Evolutionary conservation across 352 stramenopile genomes (phyloP).

Genomic region (Phytophthora ramorum): DNA sequence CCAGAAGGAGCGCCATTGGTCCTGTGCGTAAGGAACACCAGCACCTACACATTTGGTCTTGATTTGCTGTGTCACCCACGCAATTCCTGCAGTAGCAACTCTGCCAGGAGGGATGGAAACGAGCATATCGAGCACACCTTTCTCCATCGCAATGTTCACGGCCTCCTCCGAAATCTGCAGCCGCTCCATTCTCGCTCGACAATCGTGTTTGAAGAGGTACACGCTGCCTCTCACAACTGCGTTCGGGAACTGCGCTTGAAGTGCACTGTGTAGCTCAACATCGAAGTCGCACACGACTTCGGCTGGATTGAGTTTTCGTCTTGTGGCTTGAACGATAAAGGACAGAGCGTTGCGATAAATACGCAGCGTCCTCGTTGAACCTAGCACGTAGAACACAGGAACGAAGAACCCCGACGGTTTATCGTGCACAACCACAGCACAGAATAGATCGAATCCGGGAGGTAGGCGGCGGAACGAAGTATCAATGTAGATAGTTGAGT

Average conservation of each 20-base stretch:
- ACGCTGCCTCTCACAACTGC: constrained; percentile 5
- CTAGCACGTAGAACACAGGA: constrained; percentile 12
- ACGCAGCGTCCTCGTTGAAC: not conserved
- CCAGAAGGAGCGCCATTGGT: constrained; percentile 30
- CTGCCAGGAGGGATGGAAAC: constrained; percentile 10
- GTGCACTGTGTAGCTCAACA: not conserved
- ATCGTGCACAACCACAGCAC: constrained; percentile 5
- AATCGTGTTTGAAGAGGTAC: constrained; percentile 17
- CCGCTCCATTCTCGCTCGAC: constrained; percentile 15
- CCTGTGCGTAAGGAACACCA: constrained; percentile 13
- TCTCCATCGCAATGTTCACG: constrained; percentile 21
- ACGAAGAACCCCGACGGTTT: constrained; percentile 4
- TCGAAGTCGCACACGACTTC: constrained; percentile 15
- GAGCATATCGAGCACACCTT: constrained; percentile 28
- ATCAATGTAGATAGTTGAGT: constrained; percentile 29
- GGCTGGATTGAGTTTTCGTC: constrained; percentile 2
- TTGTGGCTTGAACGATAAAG: constrained; percentile 4
- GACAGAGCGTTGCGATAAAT: constrained; percentile 8
- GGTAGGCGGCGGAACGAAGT: constrained; percentile 14
- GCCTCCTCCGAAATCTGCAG: constrained; percentile 24
- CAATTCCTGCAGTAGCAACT: constrained; percentile 17
- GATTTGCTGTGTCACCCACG: constrained; percentile 27
- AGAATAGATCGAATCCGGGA: constrained; percentile 22
- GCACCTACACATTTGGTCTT: constrained; percentile 14
- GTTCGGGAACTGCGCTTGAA: constrained; percentile 12